Evolutionary conservation across 768 basidiomycete genomes (phyloP).

Genomic region (Kwoniella mangroviensis): DNA sequence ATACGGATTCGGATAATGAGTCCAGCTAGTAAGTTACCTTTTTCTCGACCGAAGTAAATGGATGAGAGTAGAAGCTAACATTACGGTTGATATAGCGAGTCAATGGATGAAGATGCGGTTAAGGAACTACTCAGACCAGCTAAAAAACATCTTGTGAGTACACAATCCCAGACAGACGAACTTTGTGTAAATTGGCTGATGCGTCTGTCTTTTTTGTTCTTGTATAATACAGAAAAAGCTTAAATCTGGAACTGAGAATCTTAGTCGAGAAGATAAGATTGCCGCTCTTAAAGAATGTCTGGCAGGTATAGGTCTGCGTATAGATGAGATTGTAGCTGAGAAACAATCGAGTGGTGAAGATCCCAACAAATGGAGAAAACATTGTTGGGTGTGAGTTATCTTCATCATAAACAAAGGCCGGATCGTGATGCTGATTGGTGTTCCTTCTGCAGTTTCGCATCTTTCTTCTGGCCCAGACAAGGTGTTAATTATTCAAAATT

Average conservation of each 20-base stretch:
- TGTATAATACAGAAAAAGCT: slow-evolving; percentile 75
- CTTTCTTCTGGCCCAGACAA: slow-evolving; percentile 96
- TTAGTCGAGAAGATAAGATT: slow-evolving; percentile 95
- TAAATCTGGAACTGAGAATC: slow-evolving; percentile 88
- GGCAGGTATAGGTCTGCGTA: slow-evolving; percentile 87
- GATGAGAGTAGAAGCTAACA: neutral
- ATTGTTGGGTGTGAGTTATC: slow-evolving; percentile 89
- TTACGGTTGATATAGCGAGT: slow-evolving; percentile 65
- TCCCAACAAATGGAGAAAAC: slow-evolving; percentile 82
- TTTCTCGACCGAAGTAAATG: neutral
- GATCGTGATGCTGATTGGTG: neutral
- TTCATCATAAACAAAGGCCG: neutral
- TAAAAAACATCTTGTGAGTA: slow-evolving; percentile 85
- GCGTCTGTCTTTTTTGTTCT: slow-evolving; percentile 7
- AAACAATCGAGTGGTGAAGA: slow-evolving; percentile 82
- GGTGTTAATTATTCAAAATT: slow-evolving; percentile 85
- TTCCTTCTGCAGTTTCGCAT: slow-evolving; percentile 72
- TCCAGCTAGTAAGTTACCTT: slow-evolving; percentile 77
- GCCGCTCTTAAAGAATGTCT: slow-evolving; percentile 93
- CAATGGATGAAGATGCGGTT: slow-evolving; percentile 90
- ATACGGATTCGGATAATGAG: slow-evolving; percentile 88
- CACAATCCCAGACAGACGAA: neutral
- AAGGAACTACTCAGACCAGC: slow-evolving; percentile 96
- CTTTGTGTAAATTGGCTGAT: neutral
- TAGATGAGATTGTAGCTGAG: slow-evolving; percentile 76